Conservation (phyloP, 345 rosid genomes). For the Syzygium aromaticum region DNA sequence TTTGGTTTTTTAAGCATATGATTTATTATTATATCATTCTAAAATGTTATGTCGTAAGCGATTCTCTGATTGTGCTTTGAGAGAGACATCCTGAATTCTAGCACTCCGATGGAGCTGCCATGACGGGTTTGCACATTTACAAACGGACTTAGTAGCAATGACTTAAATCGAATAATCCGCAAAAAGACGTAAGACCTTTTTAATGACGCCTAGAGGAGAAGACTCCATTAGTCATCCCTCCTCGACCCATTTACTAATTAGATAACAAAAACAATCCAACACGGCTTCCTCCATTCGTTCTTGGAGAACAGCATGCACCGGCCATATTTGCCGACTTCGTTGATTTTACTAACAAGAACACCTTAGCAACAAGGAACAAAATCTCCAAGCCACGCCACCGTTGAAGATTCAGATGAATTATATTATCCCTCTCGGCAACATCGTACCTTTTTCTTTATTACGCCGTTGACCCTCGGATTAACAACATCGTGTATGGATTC, state of each 20-base stretch:
- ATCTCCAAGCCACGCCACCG: neutral
- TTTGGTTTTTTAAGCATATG: neutral
- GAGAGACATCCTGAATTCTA: neutral
- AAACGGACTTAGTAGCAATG: fast-evolving
- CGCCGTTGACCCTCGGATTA: neutral
- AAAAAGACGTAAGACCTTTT: fast-evolving
- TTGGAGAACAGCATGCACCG: neutral
- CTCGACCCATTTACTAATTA: neutral
- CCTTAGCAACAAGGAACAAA: neutral
- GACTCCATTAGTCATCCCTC: neutral
- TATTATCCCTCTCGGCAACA: neutral
- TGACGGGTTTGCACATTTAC: fast-evolving
- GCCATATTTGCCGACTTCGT: neutral
- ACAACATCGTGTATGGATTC: neutral
- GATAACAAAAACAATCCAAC: neutral
- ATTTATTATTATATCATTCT: neutral
- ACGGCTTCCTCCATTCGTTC: neutral
- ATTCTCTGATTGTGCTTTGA: neutral
- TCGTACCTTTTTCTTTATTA: neutral
- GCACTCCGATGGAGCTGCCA: neutral
- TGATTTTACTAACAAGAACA: neutral
- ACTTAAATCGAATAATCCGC: fast-evolving
- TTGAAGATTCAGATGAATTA: neutral
- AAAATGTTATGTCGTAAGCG: fast-evolving
- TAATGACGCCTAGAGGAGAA: neutral